phyloP scores from a whole-genome alignment of 1,139 yeast species.

The Diutina siamensis region DNA sequence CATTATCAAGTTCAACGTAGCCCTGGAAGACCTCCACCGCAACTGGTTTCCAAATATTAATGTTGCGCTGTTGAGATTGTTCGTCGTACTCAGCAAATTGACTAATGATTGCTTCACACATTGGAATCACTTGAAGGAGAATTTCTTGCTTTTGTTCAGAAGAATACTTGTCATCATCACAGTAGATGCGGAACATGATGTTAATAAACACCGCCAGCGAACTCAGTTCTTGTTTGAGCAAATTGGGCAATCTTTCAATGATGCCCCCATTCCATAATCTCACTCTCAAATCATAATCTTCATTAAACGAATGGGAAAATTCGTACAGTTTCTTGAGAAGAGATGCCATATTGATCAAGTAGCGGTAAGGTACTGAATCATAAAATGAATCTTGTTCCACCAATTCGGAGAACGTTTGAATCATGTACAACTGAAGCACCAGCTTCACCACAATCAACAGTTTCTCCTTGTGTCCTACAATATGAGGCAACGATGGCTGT shows the following conservation, averaged over 20 bases:
- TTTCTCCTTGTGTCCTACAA: conserved; percentile 34
- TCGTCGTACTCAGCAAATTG: conserved; percentile 68
- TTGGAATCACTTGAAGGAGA: conserved; percentile 47
- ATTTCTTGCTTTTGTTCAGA: conserved; percentile 29
- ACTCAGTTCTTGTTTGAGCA: conserved; percentile 83
- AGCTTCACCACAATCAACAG: conserved; percentile 85
- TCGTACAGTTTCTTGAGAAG: conserved; percentile 59
- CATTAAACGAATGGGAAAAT: conserved; percentile 81
- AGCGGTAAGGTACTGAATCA: conserved; percentile 51
- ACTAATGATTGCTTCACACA: conserved; percentile 59
- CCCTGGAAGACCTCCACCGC: conserved; percentile 81
- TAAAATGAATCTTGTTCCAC: conserved; percentile 63
- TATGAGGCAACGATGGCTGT: conserved; percentile 12
- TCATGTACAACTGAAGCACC: conserved; percentile 78
- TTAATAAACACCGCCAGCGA: conserved; percentile 82
- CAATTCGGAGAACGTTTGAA: conserved; percentile 75
- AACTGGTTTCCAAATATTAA: conserved; percentile 85
- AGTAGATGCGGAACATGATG: conserved; percentile 68
- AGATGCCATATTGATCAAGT: conserved; percentile 47
- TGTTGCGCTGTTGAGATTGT: conserved; percentile 64
- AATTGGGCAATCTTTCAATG: conserved; percentile 84
- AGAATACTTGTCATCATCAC: conserved; percentile 45
- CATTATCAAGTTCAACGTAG: conserved; percentile 62
- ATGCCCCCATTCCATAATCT: conserved; percentile 87
- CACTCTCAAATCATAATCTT: conserved; percentile 75